Evolutionary conservation across 2,329 filamentous ascomycete species (phyloP), one percentile per base, ranked within the genome.

Genomic region (Aureobasidium vineae): DNA sequence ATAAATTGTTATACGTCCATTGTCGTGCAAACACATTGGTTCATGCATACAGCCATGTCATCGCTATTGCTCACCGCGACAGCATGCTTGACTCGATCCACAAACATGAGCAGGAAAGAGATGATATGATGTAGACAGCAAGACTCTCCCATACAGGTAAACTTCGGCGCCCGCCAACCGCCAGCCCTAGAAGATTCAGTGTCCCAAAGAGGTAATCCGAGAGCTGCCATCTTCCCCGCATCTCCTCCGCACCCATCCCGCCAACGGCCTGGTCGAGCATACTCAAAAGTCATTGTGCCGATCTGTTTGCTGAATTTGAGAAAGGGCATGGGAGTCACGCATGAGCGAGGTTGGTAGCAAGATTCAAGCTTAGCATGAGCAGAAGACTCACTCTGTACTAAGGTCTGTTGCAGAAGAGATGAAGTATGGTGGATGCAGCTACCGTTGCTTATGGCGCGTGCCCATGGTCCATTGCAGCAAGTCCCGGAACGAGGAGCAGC

Each of bases 191-290:
- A n/a, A n/a, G 5, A 10, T 13, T 15, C 2, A 41, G 1, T 11
- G 2, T 56, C 53, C 53, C 1, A 56, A 56, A 40, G 15, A 41
- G 21, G 53, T 28, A 56, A 56, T 56, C 53, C 53, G 53, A 56
- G 36, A 26, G 13, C 31, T 21, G 50, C 28, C 50, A 54, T 19
- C n/a, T 53, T 26, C 53, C 53, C 53, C 53, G 53, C 53, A 56
- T 26, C 53, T 26, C 26, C 50, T 56, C 36, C 53, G 10, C 53
- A 28, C 15, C 15, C 49, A 11, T 41, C n/a, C 53, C 21, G 5
- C 53, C 53, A 16, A 56, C 53, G 53, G 53, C 53, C 33, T 40
- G 36, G 53, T 56, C 53, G 41, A 56, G 15, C 53, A 56, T 28
- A 21, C 40, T 21, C 21, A 28, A 56, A 41, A 56, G 53, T 40